Evolutionary conservation across 257 asterid species (phyloP), one percentile per base, ranked within the genome.

Genomic region (Salvia hispanica): DNA sequence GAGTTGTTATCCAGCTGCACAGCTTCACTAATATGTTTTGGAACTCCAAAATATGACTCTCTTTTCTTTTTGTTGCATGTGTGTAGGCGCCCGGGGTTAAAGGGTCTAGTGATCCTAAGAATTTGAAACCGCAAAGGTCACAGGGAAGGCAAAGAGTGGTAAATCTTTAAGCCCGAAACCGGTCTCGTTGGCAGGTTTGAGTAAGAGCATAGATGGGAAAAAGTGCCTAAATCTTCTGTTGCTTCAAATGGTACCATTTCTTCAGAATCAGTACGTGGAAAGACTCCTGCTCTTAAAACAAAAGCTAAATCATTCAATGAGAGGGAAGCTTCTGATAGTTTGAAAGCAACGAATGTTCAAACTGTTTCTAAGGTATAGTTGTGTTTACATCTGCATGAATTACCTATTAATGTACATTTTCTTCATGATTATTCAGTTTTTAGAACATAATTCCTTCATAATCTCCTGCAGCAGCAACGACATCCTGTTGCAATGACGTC

Each of bases 181-280:
- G 34, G 67, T 53, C 39, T 36, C 80, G 39, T 57, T 54, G 50
- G 57, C 74, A 3, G 72, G 72, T 31, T 48, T 71, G 69, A 74
- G 76, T 67, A 74, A 64, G 82, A 61, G 40, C 54, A 80, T 67
- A 74, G 82, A 79, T 57, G 78, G 75, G 36, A 79, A 74, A 82
- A 51, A 54, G 58, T 45, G 16, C 50, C 57, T 14, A 76, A 68
- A 75, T 12, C 80, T 64, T 74, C 83, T n/a, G 65, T 28, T 56
- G 66, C 79, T 70, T 81, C 86, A 72, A 84, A 81, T 64, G 85
- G 85, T 69, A 70, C 66, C 25, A 7, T 44, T 53, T 72, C 73
- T 66, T 69, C 73, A 33, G 79, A 77, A 15, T 68, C 80, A 54
- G 76, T 64, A 51, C 62, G 70, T 15, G 74, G 64, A 60, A 77